Evolutionary conservation across 345 rosid genomes (phyloP), one percentile per base, ranked within the genome.

Genomic region (Anacardium occidentale): DNA sequence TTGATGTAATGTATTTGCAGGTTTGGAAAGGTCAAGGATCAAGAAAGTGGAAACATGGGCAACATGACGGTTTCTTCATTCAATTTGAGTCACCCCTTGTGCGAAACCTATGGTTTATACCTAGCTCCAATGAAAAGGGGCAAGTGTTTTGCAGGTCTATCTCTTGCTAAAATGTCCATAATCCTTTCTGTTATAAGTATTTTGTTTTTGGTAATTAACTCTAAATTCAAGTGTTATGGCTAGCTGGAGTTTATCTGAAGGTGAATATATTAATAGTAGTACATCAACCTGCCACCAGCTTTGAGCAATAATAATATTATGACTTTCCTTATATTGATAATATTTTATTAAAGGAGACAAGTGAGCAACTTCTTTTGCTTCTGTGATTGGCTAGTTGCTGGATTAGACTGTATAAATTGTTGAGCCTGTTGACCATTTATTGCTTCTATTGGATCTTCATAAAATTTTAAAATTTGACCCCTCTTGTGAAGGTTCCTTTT

Each of bases 21-120:
- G 91, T 94, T 61, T 94, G 97, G 97, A 93, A 88, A 87, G 99
- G 99, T 75, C 94, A 89, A 83, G 99, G 99, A 59, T 89, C 97
- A 53, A 91, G 99, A 83, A 95, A 95, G 83, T 95, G 99, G 99
- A 95, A 72, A 75, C 94, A 89, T 20, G 97, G 98, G 70, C 92
- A 82, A 74, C 85, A 83, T 57, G 98, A 95, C 81, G 98, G 99
- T 63, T 89, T 95, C 82, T 95, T 92, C 73, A 84, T 95, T 79
- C 99, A 92, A 77, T 92, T 85, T 74, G 99, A 95, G 76, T 88
- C 92, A 26, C 89, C 90, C 13, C 65, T 64, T 59, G 32, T 86
- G 64, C 88, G 97, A 72, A 87, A 92, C 74, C 80, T 95, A 52
- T 95, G 98, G 96, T 95, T 95, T 83, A 84, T 95, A 74, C 80